Conservation (phyloP, 179 eudicot genomes). For the Amaranthus tricolor region DNA sequence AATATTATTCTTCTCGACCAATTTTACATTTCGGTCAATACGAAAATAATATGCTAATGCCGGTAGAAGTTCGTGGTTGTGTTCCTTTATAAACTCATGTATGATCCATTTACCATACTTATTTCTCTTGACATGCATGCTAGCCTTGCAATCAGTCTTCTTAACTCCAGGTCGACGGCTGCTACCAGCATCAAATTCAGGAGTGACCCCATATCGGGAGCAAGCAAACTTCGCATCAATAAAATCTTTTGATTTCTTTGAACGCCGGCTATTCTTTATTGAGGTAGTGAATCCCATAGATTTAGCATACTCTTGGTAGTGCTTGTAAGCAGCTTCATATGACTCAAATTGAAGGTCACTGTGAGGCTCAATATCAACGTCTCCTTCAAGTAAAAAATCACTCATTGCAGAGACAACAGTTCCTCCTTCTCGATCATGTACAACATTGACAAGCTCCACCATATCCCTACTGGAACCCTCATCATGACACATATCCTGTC, state of each 20-base stretch:
- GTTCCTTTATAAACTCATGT: conserved; percentile 46
- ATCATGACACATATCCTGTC: conserved; percentile 23
- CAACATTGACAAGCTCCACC: conserved; percentile 16
- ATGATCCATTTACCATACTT: conserved; percentile 49
- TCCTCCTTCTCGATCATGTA: conserved; percentile 25
- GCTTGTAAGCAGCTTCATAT: conserved; percentile 60
- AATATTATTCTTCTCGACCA: conserved; percentile 72
- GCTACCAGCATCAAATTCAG: conserved; percentile 41
- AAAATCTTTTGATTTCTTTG: conserved; percentile 68
- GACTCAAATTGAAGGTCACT: conserved; percentile 60
- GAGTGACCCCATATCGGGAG: conserved; percentile 51
- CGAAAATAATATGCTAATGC: conserved; percentile 84
- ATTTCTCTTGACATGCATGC: conserved; percentile 56
- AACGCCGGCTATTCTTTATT: conserved; percentile 68
- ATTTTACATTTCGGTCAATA: conserved; percentile 58
- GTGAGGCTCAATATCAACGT: conserved; percentile 48
- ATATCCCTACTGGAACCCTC: conserved; percentile 21
- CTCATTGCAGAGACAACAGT: conserved; percentile 13
- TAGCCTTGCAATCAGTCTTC: conserved; percentile 55
- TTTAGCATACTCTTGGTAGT: conserved; percentile 73
- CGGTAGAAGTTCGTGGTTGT: conserved; percentile 59
- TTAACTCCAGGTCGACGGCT: conserved; percentile 43
- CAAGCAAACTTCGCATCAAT: conserved; percentile 83
- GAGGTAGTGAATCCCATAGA: conserved; percentile 75
- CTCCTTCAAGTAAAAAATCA: conserved; percentile 39